Evolutionary conservation across 139 green algal genomes (phyloP).

Genomic region (Chlorella vulgaris): DNA sequence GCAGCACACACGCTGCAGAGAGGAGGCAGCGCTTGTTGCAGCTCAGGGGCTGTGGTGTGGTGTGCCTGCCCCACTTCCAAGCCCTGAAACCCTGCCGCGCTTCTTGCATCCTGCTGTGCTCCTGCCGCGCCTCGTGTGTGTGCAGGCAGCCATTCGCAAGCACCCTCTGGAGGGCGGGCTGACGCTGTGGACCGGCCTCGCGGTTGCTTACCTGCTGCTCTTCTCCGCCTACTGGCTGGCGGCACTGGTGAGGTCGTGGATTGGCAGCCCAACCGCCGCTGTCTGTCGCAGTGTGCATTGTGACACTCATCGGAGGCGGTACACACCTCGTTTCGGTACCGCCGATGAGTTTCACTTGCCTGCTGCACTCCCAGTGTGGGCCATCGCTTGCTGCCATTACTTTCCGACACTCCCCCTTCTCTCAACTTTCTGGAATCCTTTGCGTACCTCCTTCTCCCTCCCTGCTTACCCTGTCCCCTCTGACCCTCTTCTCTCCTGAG

Average conservation of each 20-base stretch:
- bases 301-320: too few species aligned
- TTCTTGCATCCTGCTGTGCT: not conserved
- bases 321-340: too few species aligned
- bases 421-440: too few species aligned
- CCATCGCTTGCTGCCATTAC: not conserved
- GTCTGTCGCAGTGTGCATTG: not conserved
- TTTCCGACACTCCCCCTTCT: not conserved
- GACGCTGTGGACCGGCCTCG: conserved; percentile 53
- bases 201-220: conserved; percentile 76
- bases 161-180: conserved; percentile 52
- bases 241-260: conserved; percentile 26
- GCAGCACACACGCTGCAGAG: too few species aligned
- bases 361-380: too few species aligned
- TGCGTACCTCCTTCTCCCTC: not conserved
- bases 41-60: too few species aligned
- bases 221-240: conserved; percentile 65
- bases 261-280: not conserved
- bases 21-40: too few species aligned
- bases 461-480: not conserved
- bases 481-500: not conserved
- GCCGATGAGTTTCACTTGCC: too few species aligned
- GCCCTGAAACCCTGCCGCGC: too few species aligned
- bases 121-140: not conserved
- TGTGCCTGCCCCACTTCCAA: too few species aligned
- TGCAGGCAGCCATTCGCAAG: conserved; percentile 53